Conservation (phyloP, 192 early-diverging fungal genomes). For the Dissophora ornata region DNA sequence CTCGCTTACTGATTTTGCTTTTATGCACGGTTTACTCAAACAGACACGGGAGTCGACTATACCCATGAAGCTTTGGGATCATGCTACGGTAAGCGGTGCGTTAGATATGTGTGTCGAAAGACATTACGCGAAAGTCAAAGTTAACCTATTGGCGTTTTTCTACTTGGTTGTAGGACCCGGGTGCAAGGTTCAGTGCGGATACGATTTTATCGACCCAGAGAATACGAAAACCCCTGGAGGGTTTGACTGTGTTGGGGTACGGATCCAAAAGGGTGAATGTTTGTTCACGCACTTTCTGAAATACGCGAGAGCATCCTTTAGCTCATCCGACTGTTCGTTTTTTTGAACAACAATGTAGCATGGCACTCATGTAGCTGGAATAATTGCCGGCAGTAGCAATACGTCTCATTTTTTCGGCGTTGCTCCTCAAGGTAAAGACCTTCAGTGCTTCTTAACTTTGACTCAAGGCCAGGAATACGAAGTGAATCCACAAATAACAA, state of each 20-base stretch:
- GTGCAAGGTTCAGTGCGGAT: constrained; percentile 69
- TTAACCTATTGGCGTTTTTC: no score
- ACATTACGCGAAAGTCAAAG: no score
- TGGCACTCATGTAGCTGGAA: constrained; percentile 75
- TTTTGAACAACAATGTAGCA: constrained; percentile 29
- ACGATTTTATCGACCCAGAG: constrained; percentile 64
- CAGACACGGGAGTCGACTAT: constrained; percentile 65
- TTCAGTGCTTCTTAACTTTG: not conserved
- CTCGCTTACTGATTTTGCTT: not conserved
- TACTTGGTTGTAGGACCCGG: constrained; percentile 39
- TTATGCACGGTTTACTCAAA: not conserved
- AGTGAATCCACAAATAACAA: no score
- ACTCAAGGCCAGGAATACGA: no score
- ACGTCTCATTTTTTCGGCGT: constrained; percentile 73
- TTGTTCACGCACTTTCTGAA: not conserved
- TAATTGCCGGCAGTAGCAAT: constrained; percentile 72
- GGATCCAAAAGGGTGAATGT: no score
- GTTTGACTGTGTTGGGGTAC: constrained; percentile 46
- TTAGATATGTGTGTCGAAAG: no score
- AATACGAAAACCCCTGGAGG: constrained; percentile 4
- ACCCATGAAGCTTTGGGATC: constrained; percentile 72
- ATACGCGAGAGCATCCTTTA: no score
- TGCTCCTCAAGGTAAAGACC: constrained; percentile 75
- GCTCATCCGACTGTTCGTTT: not conserved
- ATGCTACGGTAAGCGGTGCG: constrained; percentile 61